Percentiles rank a stretch among this genome's conserved stretches.
phyloP scores from a whole-genome alignment of 768 basidiomycete genomes.

The Hericium erinaceus region DNA sequence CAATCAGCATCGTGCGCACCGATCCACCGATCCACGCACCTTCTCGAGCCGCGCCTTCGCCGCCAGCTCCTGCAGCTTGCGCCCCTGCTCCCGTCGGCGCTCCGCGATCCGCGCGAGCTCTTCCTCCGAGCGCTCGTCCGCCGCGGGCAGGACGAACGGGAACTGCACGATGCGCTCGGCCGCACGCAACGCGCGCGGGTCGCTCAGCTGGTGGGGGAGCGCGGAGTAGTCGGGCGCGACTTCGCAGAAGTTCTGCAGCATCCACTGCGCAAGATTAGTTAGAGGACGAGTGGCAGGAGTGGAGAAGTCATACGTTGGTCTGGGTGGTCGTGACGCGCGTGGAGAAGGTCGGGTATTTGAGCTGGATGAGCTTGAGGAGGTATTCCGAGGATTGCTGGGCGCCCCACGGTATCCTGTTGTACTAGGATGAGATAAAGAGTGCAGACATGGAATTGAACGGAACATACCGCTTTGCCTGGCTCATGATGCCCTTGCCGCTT shows the following conservation, averaged over 20 bases:
- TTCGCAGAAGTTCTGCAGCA: constrained; percentile 81
- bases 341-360: constrained; percentile 92
- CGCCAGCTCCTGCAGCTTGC: constrained; percentile 84
- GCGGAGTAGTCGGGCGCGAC: constrained; percentile 69
- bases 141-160: constrained; percentile 54
- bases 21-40: constrained; percentile 29
- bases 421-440: not conserved
- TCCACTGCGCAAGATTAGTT: constrained; percentile 50
- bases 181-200: constrained; percentile 54
- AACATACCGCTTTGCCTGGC: constrained; percentile 74
- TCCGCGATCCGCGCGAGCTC: constrained; percentile 73
- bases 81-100: constrained; percentile 76
- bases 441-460: not conserved
- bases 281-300: not conserved
- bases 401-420: constrained; percentile 84
- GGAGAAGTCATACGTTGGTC: constrained; percentile 47
- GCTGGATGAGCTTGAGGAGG: constrained; percentile 84
- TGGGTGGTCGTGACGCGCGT: constrained; percentile 72
- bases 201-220: constrained; percentile 56
- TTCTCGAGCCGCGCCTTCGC: constrained; percentile 81
- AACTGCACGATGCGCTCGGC: constrained; percentile 79
- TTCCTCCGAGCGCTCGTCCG: constrained; percentile 86
- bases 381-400: constrained; percentile 85
- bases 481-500: constrained; percentile 72
- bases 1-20: not conserved